Base-by-base conservation (phyloP, 345 rosid species). In the Boechera stricta region DNA sequence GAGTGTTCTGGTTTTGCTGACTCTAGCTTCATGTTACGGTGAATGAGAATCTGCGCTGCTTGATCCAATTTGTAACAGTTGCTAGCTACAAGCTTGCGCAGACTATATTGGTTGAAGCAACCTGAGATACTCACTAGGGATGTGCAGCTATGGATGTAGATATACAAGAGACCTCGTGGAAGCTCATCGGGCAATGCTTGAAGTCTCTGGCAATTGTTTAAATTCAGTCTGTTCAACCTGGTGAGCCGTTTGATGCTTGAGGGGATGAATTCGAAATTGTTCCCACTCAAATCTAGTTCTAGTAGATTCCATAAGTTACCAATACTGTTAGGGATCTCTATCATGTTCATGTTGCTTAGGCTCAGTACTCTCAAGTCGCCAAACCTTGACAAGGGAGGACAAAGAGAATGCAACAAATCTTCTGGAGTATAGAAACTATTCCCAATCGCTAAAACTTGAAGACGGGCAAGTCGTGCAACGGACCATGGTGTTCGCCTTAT, bases 171-270 rank as follows among this genome's bases (percentile, higher is more conserved):
- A n/a, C 67, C 6, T 7, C 36, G 47, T 51, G 82, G 86, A 71
- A 79, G 82, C 54, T 79, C 82, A 42, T 60, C 74, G 1, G 78
- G 82, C 68, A 85, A 31, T 21, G 74, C 72, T 60, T 44, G 73
- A 49, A 85, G 86, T 63, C 61, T 59, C 75, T 28, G 69, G 57
- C 85, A 85, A n/a, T 58, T 62, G 55, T 44, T 42, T 21, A 85
- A 10, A 12, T 39, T 0, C 15, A 83, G 76, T 33, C 9, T 47
- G 10, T 1, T 36, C 26, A 83, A 77, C 8, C 58, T 24, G 42
- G 74, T 48, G 31, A 81, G 85, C 13, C 69, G 66, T 51, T 33
- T 71, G 55, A 86, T 54, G 49, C 79, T 77, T 15, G 10, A n/a
- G 0, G 89, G 82, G 59, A 84, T 41, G 64, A 42, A 28, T 6